Base-by-base conservation (phyloP, 1,284 basidiomycete species). In the Cystobasidium pallidum region DNA sequence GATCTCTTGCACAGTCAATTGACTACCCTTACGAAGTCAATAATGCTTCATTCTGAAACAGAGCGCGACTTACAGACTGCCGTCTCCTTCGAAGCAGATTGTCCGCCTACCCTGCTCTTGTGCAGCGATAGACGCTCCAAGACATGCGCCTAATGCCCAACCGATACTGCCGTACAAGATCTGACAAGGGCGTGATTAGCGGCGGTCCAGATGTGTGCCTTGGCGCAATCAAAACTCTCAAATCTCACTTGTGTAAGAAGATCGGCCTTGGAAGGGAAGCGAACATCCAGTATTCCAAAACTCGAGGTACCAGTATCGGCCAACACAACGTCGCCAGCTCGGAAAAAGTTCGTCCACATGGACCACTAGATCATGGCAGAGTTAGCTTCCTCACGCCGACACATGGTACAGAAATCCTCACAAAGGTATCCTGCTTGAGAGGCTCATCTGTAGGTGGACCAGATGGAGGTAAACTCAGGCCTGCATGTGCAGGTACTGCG, bases 151-250 rank as follows among this genome's bases (percentile, higher is more conserved):
- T 51, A 90, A 88, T 19, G 89, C 87, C 88, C 89, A 94, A 0
- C 92, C 92, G 76, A 94, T 95, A 67, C 87, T 88, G 45, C 91
- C 91, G 87, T 90, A 94, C 3, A 94, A 81, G 49, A 93, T 76
- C 86, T 80, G 77, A 32, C 45, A 10, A 10, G n/a, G n/a, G n/a
- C n/a, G n/a, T n/a, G n/a, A n/a, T n/a, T n/a, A n/a, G n/a, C n/a
- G n/a, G n/a, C n/a, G n/a, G n/a, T n/a, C n/a, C n/a, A n/a, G n/a
- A n/a, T n/a, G n/a, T n/a, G n/a, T n/a, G n/a, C n/a, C n/a, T n/a
- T n/a, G n/a, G n/a, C n/a, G n/a, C n/a, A n/a, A n/a, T n/a, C n/a
- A n/a, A n/a, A n/a, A n/a, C n/a, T n/a, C 45, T 24, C n/a, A 32
- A 28, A 30, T 55, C 51, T 76, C 57, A 81, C 80, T 81, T 94